Base-by-base conservation (phyloP, 192 early-diverging fungal species). In the Mortierella claussenii region DNA sequence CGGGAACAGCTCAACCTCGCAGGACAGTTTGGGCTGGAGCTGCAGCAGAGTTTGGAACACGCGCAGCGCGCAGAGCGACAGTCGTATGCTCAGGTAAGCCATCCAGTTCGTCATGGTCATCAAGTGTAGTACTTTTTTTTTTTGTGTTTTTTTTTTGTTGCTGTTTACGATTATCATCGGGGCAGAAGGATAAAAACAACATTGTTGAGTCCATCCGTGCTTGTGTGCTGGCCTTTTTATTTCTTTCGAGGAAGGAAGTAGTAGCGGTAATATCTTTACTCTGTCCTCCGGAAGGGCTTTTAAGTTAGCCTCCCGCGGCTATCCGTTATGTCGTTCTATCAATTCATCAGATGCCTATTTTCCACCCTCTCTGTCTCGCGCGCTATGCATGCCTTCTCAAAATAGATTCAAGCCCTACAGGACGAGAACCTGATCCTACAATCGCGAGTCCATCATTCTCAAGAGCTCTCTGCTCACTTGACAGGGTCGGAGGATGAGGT, bases 21-120 rank as follows among this genome's bases (percentile, higher is more conserved):
- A n/a, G 87, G 85, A 30, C 80, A 82, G 20, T 60, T 86, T 32
- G 87, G 87, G 13, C 49, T 88, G 18, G 85, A 79, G 36, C 75
- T 88, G 6, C 86, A 76, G 31, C 73, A 76, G 36, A 58, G 54
- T 65, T 45, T 76, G 23, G 73, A 76, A 15, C 64, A 86, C 15
- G 64, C 86, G 17, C 80, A 85, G 68, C 58, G 75, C 23, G 68
- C 86, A 18, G 80, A 85, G 69, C 53, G 79, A 24, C 83, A 86
- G 24, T 67, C 73, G 4, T 76, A 57, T 55, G 58, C 64, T 50
- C 62, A 76, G 64, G 73, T 79, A 82, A 56, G n/a, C 24, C 10
- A 58, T n/a, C 4, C 33, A 57, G 40, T 54, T 56, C 17, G 49
- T n/a, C 0, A n/a, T n/a, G n/a, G n/a, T n/a, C n/a, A n/a, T n/a